Evolutionary conservation across 2,329 filamentous ascomycete species (phyloP), one percentile per base, ranked within the genome.

Genomic region (Apiospora aurea): DNA sequence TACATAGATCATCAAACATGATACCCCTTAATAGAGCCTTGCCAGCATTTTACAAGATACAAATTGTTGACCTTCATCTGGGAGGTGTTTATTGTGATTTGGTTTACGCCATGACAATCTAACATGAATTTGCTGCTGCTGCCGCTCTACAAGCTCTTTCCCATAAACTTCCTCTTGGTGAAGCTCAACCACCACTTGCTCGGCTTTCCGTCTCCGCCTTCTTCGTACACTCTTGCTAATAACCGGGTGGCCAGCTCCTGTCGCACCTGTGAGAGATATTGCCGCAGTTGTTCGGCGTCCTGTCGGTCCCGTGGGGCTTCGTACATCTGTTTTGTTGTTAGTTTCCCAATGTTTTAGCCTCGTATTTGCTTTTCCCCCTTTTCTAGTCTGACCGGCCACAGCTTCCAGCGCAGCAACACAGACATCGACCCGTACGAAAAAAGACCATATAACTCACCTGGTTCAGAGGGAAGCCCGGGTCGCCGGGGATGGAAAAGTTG

Each of bases 121-220:
- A 47, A 46, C 44, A 46, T 29, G 21, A n/a, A 21, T 14, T 18
- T 26, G 68, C 46, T 69, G 34, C 46, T 57, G 29, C 21, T 34
- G 67, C 44, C 26, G 26, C 24, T 69, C 82, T 87, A 95, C 84
- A 96, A 86, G 76, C 90, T 89, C 90, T 98, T 98, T 82, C 95
- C 95, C 96, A 99, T 98, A 81, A 99, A 99, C 90, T 98, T 98
- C 85, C 96, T 92, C 91, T 98, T 98, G 70, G 94, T 94, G 82
- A 98, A 99, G 87, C 96, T 98, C 82, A 99, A 85, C 96, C 96
- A 99, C 94, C 96, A 98, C 91, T 97, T 90, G 83, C 86, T 89
- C 71, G 90, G 90, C 84, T 89, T 89, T 84, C 94, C 83, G 87
- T 95, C 83, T 80, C 89, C 83, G 82, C 88, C 77, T 85, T 95